A percentile compares a stretch with the other conserved stretches of the same genome.
These are phyloP conservation scores for Carex pumila DNA, from an alignment of 176 grass and related monocot species.

Conservation along the genomic window DNA sequence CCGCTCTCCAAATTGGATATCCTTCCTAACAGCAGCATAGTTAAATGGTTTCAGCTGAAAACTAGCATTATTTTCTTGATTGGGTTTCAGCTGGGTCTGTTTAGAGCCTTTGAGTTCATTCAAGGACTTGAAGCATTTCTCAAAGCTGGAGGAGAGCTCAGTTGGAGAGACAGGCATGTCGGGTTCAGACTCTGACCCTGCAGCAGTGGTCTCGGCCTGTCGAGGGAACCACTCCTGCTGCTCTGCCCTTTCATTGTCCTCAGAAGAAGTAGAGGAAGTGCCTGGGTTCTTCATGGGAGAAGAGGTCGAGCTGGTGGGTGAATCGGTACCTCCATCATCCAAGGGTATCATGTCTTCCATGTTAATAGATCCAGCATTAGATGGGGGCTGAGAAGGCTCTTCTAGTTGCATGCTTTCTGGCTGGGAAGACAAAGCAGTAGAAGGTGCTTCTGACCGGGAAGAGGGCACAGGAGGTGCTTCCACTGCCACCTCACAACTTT, in stretches of 20 bases:
- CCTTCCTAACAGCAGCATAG: conserved; percentile 65
- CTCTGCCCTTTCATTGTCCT: neutral
- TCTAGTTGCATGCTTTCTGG: conserved; percentile 27
- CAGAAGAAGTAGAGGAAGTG: conserved; percentile 1
- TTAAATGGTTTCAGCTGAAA: conserved; percentile 48
- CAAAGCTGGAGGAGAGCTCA: conserved; percentile 37
- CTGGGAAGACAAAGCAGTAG: neutral
- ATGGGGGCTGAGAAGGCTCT: conserved; percentile 21
- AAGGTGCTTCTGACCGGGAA: neutral
- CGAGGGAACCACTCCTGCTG: neutral
- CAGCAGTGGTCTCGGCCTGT: neutral
- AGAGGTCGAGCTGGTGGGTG: conserved; percentile 4
- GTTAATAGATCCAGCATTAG: conserved; percentile 8
- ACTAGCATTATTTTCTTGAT: conserved; percentile 25
- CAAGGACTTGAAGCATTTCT: conserved; percentile 37
- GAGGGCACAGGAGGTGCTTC: neutral
- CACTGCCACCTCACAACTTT: neutral
- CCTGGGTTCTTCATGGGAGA: conserved; percentile 14
- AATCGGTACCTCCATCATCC: conserved; percentile 20
- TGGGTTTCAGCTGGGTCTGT: conserved; percentile 14
- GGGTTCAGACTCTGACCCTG: conserved; percentile 12
- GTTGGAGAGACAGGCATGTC: conserved; percentile 21
- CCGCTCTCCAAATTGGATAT: conserved; percentile 29
- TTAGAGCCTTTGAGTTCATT: conserved; percentile 47
- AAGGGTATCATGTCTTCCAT: conserved; percentile 35